Evolutionary conservation across 768 basidiomycete genomes (phyloP).

Genomic region (Grammothele lineata): DNA sequence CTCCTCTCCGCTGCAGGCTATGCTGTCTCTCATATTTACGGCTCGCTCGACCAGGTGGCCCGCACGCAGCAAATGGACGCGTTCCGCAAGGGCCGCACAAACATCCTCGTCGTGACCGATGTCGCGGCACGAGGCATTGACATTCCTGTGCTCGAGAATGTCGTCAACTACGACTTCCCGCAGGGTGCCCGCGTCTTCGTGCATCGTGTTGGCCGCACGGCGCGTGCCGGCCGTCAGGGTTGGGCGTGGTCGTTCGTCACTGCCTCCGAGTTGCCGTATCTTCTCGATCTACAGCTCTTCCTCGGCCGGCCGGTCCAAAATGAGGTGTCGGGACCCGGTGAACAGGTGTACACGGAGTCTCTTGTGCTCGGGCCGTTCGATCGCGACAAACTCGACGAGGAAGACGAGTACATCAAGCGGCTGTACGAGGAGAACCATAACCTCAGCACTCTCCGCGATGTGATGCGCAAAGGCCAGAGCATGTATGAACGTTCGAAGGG

Average conservation of each 20-base stretch:
- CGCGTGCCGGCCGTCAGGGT: conserved; percentile 89
- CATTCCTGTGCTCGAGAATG: conserved; percentile 93
- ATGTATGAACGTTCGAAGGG: conserved; percentile 95
- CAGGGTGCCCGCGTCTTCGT: conserved; percentile 91
- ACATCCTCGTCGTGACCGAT: conserved; percentile 92
- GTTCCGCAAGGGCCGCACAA: conserved; percentile 78
- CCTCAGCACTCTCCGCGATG: conserved; percentile 63
- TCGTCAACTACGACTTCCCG: conserved; percentile 98
- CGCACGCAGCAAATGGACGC: conserved; percentile 87
- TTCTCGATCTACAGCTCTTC: conserved; percentile 92
- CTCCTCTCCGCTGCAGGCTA: conserved; percentile 81
- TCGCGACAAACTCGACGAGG: conserved; percentile 74
- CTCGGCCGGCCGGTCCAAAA: conserved; percentile 72
- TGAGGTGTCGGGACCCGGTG: conserved; percentile 44
- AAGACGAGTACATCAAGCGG: conserved; percentile 72
- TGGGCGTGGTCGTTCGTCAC: conserved; percentile 97
- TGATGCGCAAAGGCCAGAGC: conserved; percentile 84
- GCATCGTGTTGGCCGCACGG: conserved; percentile 95
- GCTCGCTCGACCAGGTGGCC: conserved; percentile 89
- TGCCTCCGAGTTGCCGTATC: conserved; percentile 79
- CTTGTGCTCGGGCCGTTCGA: conserved; percentile 82
- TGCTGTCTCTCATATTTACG: conserved; percentile 90
- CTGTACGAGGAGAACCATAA: conserved; percentile 62
- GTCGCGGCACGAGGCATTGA: conserved; percentile 98
- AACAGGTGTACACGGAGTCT: conserved; percentile 63